Evolutionary conservation across 495 filamentous ascomycete species (phyloP).

Genomic region (Lophium mytilinum): DNA sequence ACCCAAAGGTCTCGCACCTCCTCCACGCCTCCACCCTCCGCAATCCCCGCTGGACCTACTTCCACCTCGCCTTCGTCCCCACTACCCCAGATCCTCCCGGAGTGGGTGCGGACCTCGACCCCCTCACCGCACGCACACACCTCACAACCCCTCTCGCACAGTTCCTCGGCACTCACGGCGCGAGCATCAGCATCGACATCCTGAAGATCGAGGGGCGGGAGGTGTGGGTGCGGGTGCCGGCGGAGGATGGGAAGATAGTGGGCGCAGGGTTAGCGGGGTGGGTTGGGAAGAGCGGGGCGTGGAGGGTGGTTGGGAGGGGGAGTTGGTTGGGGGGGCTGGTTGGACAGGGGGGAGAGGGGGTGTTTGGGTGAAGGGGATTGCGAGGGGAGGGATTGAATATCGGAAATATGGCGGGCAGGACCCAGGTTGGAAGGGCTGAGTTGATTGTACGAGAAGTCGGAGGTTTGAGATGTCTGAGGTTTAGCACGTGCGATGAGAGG

Average conservation of each 20-base stretch:
- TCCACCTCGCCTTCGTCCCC: slow-evolving; percentile 30
- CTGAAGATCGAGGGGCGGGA: slow-evolving; percentile 50
- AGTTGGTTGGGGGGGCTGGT: slow-evolving; percentile 46
- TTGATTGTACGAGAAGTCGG: too few relatives aligned
- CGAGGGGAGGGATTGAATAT: neutral
- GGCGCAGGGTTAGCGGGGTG: slow-evolving; percentile 60
- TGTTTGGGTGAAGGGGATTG: slow-evolving; percentile 32
- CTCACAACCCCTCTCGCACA: slow-evolving; percentile 66
- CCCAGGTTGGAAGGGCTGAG: too few relatives aligned
- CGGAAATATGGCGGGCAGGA: too few relatives aligned
- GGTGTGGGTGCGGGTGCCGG: slow-evolving; percentile 69
- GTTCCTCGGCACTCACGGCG: slow-evolving; percentile 71
- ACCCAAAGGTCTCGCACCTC: slow-evolving; percentile 4
- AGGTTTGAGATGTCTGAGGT: neutral
- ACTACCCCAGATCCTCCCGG: neutral
- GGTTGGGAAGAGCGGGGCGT: slow-evolving; percentile 42
- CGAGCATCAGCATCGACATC: slow-evolving; percentile 72
- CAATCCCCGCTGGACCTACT: slow-evolving; percentile 27
- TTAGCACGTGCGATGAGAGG: too few relatives aligned
- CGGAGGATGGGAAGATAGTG: slow-evolving; percentile 57
- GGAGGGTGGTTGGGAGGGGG: slow-evolving; percentile 49
- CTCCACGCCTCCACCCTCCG: slow-evolving; percentile 27
- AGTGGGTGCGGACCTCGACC: slow-evolving; percentile 45
- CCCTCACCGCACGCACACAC: slow-evolving; percentile 63
- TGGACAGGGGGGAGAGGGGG: slow-evolving; percentile 37